These are phyloP conservation scores for Pyrus communis DNA, from an alignment of 306 rosid genomes.

Conservation along the genomic window DNA sequence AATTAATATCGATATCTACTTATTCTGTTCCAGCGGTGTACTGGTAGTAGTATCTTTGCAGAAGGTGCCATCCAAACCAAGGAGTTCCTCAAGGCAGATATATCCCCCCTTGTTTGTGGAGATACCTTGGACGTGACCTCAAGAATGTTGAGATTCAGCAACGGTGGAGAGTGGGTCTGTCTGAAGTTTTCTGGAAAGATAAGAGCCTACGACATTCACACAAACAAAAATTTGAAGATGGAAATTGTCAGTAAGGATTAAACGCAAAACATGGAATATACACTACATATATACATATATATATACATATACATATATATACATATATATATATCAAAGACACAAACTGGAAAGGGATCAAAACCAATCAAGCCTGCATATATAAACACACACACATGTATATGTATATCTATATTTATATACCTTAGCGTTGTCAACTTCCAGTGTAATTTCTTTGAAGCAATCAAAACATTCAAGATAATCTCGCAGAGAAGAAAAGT, in stretches of 20 bases:
- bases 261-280: background rate
- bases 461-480: background rate
- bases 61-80: background rate
- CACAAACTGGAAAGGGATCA: background rate
- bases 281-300: too few relatives aligned
- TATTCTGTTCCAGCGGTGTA: background rate
- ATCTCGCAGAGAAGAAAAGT: background rate
- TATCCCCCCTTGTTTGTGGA: background rate
- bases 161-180: background rate
- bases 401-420: too few relatives aligned
- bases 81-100: background rate
- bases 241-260: background rate
- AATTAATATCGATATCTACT: background rate
- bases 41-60: background rate
- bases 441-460: background rate
- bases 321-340: background rate
- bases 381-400: too few relatives aligned
- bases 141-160: background rate
- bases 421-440: background rate
- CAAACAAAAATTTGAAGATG: background rate
- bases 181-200: background rate
- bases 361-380: background rate
- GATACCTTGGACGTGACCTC: background rate
- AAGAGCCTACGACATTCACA: background rate
- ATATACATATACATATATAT: too few relatives aligned